phyloP scores from a whole-genome alignment of 148 eudicot genomes.

The Selenicereus undatus region DNA sequence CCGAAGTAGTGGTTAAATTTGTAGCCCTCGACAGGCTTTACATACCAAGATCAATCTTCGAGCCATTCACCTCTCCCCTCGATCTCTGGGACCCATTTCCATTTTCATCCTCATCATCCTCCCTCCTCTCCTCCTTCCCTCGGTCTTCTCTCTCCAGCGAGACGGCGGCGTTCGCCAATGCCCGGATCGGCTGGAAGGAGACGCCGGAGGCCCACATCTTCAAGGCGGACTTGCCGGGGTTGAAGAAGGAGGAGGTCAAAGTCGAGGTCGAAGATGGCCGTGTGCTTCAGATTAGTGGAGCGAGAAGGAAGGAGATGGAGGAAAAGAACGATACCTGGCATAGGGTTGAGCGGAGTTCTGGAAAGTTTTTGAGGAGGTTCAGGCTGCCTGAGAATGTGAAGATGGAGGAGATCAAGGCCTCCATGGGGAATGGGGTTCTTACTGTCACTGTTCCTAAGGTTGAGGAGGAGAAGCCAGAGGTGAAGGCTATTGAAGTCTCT shows the following conservation, averaged over 20 bases:
- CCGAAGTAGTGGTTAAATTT: too few species aligned
- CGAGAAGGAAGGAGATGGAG: slow-evolving; percentile 37
- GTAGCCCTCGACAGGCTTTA: too few species aligned
- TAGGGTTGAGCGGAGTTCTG: slow-evolving; percentile 37
- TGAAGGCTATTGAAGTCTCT: slow-evolving; percentile 21
- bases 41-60: slow-evolving; percentile 41
- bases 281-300: slow-evolving; percentile 43
- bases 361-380: slow-evolving; percentile 22
- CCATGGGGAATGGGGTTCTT: slow-evolving; percentile 31
- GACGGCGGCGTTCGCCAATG: neutral
- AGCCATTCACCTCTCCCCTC: slow-evolving; percentile 36
- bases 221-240: slow-evolving; percentile 52
- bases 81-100: slow-evolving; percentile 41
- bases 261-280: slow-evolving; percentile 57
- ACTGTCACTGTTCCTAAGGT: slow-evolving; percentile 31
- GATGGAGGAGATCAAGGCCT: slow-evolving; percentile 25
- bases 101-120: neutral
- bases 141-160: too few species aligned
- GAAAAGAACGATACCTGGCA: slow-evolving; percentile 44
- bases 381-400: slow-evolving; percentile 31
- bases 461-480: slow-evolving; percentile 30
- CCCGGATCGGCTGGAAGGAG: slow-evolving; percentile 51
- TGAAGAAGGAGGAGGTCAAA: slow-evolving; percentile 52
- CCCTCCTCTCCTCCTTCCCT: slow-evolving; percentile 15
- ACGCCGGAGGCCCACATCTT: slow-evolving; percentile 52